Percentiles rank a stretch among this genome's conserved stretches.
Conservation (phyloP, 2,329 filamentous ascomycete species). For the Cladophialophora bantiana region DNA sequence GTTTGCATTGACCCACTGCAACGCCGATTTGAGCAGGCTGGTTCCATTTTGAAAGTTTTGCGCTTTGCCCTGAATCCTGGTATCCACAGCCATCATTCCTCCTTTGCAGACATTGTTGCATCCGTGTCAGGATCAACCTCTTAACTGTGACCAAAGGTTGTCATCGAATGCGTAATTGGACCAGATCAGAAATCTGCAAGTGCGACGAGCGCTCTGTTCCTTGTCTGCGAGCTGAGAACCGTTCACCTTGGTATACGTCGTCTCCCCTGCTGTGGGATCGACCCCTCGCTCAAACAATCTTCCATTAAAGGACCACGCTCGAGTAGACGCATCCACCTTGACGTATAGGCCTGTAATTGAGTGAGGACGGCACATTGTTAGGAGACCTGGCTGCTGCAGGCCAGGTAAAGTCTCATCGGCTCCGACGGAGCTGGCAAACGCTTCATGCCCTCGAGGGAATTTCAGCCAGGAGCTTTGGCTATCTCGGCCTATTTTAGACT, state of each 20-base stretch:
- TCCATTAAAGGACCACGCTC: background rate
- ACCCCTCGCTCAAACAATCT: background rate
- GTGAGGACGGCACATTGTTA: background rate
- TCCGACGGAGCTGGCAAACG: background rate
- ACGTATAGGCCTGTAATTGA: background rate
- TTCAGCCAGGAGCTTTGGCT: background rate
- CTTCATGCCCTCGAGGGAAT: background rate
- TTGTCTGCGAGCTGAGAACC: background rate
- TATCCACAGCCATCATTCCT: background rate
- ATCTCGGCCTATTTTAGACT: no score
- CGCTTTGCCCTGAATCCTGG: background rate
- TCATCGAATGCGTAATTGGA: background rate
- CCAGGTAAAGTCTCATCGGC: background rate
- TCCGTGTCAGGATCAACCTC: background rate
- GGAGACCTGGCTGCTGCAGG: background rate
- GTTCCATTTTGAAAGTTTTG: background rate
- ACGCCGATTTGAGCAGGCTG: background rate
- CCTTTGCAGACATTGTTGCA: background rate
- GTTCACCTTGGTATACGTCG: background rate
- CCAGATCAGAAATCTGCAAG: background rate
- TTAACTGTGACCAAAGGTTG: background rate
- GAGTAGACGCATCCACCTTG: background rate
- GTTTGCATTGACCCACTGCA: background rate
- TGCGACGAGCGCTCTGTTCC: background rate
- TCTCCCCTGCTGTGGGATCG: background rate